Conservation (phyloP, 2,329 filamentous ascomycete species). For the Epichloe sp. region DNA sequence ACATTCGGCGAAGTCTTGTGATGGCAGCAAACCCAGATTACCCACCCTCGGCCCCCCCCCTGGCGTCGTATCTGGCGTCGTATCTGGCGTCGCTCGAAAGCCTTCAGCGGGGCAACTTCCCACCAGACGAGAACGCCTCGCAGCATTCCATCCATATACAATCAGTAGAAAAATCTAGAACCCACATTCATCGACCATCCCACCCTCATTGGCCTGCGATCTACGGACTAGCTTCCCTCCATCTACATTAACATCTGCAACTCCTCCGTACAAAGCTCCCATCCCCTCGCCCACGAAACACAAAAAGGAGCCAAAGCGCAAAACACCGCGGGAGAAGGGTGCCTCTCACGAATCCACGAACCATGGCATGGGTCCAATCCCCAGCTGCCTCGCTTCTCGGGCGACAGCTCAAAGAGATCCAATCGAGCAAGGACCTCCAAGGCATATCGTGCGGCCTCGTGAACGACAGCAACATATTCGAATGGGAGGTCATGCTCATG, state of each 20-base stretch:
- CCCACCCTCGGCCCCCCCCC: too few species aligned
- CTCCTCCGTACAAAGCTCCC: background rate
- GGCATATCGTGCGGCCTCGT: slow-evolving; percentile 89
- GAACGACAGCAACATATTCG: slow-evolving; percentile 75
- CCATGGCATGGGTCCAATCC: slow-evolving; percentile 30
- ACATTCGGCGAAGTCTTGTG: too few species aligned
- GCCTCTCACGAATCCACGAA: background rate
- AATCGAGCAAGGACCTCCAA: slow-evolving; percentile 77
- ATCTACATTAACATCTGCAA: background rate
- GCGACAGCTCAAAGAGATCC: slow-evolving; percentile 89
- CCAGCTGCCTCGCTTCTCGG: slow-evolving; percentile 62
- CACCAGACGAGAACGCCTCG: too few species aligned
- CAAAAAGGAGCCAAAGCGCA: background rate
- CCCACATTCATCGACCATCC: too few species aligned
- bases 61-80: too few species aligned
- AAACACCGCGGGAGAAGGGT: background rate
- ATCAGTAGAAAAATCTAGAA: too few species aligned
- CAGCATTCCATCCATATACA: too few species aligned
- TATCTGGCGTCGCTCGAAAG: too few species aligned
- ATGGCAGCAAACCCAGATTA: too few species aligned
- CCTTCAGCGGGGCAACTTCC: too few species aligned
- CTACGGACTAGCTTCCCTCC: background rate
- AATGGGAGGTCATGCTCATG: slow-evolving; percentile 99
- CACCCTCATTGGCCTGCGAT: too few species aligned
- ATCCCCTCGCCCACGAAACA: background rate